Evolutionary conservation across 805 yeast genomes (phyloP), one percentile per base, ranked within the genome.

Genomic region (Sungouiozyma intestinalis): DNA sequence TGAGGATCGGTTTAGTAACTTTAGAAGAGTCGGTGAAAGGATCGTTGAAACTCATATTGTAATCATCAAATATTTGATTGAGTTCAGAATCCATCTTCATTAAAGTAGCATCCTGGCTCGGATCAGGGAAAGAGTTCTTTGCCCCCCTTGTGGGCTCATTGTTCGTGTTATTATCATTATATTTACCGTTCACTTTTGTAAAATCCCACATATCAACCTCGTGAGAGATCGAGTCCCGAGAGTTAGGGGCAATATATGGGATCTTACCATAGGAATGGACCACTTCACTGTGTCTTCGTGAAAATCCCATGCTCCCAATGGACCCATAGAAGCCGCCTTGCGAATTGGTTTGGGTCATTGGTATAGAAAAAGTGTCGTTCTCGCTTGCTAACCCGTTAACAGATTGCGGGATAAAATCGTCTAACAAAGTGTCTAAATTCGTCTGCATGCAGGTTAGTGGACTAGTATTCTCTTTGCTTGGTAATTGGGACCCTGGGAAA

Each of bases 171-270:
- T 35, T 39, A 21, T 33, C 33, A 36, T 21, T 38, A 24, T 5
- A 27, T 16, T 40, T 45, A 17, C 16, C 15, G 16, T 33, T 4
- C 21, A 15, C 9, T 17, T 32, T 36, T 39, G 43, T 3, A 18
- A 41, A 14, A 37, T 53, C 55, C 63, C 63, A 57, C 34, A 53
- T 48, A 42, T 59, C 59, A 9, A 53, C 42, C 16, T 48, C 42
- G 34, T 57, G 53, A 14, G 64, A 59, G 16, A 59, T 58, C 9
- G 63, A 57, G n/a, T 51, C 51, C 17, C 62, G 46, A 3, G 50
- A 44, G 17, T 45, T 49, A 1, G 50, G 45, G 1, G 49, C 39
- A 38, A 36, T 40, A 9, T 16, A 9, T 14, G 40, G 42, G 3
- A 43, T 20, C 2, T 27, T 9, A 35, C 35, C 36, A 27, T 45